Conservation (phyloP, 2,329 filamentous ascomycete genomes). For the Helotiales sp. region DNA sequence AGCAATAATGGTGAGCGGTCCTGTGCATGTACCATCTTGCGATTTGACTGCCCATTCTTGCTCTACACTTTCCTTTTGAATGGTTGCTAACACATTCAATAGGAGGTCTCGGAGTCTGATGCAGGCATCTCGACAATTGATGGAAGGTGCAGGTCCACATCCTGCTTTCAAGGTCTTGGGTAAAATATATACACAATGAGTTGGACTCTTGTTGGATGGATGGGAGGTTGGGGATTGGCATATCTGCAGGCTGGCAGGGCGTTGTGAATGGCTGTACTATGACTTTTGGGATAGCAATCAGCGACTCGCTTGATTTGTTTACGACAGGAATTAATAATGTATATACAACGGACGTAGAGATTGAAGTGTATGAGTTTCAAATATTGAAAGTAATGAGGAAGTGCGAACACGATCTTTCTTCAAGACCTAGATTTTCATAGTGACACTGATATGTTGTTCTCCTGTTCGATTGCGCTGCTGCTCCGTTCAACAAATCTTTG, state of each 20-base stretch:
- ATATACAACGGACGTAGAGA: conserved; percentile 23
- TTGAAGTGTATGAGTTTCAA: conserved; percentile 4
- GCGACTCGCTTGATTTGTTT: conserved; percentile 20
- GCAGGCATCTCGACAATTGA: conserved; percentile 27
- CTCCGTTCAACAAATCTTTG: too few species aligned
- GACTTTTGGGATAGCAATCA: conserved; percentile 18
- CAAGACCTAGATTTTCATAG: too few species aligned
- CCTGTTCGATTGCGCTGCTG: too few species aligned
- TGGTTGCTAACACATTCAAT: neutral
- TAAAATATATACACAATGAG: conserved; percentile 20
- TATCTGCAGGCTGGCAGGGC: conserved; percentile 12
- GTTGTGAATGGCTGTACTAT: conserved; percentile 27
- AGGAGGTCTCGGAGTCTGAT: conserved; percentile 31
- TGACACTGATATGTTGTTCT: too few species aligned
- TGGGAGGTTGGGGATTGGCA: conserved; percentile 1
- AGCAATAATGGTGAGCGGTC: conserved; percentile 33
- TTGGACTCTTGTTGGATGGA: neutral
- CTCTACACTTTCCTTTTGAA: neutral
- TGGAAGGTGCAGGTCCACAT: conserved; percentile 30
- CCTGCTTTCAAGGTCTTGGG: conserved; percentile 21
- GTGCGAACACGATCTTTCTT: too few species aligned
- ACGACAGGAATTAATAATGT: conserved; percentile 31
- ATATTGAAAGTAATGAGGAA: neutral
- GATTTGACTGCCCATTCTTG: conserved; percentile 27
- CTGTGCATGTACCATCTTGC: conserved; percentile 9